Evolutionary conservation across 495 filamentous ascomycete genomes (phyloP).

Genomic region (Aspergillus biplanus): DNA sequence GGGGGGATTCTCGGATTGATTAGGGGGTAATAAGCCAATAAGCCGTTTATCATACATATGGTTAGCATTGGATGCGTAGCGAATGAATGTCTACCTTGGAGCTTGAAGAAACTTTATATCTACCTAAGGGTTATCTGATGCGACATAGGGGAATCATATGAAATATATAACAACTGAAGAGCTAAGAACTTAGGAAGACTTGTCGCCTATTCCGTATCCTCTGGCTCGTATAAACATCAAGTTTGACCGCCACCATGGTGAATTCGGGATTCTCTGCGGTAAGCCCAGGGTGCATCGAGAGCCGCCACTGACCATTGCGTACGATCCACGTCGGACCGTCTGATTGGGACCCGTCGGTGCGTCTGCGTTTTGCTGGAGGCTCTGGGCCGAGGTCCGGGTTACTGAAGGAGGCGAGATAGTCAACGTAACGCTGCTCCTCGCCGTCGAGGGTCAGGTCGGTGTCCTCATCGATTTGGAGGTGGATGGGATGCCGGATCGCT

Average conservation of each 20-base stretch:
- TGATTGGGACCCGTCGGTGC: slow-evolving; percentile 37
- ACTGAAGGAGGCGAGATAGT: background rate
- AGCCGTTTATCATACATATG: too few species aligned
- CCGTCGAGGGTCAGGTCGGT: slow-evolving; percentile 76
- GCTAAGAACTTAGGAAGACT: slow-evolving; percentile 58
- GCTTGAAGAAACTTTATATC: too few species aligned
- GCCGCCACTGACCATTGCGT: slow-evolving; percentile 77
- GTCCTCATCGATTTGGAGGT: slow-evolving; percentile 67
- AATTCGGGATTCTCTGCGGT: slow-evolving; percentile 55
- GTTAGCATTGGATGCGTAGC: too few species aligned
- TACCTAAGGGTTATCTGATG: too few species aligned
- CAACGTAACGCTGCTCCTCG: slow-evolving; percentile 22
- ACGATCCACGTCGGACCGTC: slow-evolving; percentile 63
- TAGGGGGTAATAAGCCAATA: too few species aligned
- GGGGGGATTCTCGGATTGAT: slow-evolving; percentile 52
- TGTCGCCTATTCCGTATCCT: slow-evolving; percentile 68
- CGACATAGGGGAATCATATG: too few species aligned
- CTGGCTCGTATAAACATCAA: slow-evolving; percentile 75
- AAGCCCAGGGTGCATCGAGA: slow-evolving; percentile 62
- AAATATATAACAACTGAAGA: background rate
- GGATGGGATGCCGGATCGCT: slow-evolving; percentile 43
- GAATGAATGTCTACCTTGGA: too few species aligned
- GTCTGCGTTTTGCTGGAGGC: slow-evolving; percentile 54
- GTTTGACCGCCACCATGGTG: slow-evolving; percentile 75
- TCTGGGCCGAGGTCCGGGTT: slow-evolving; percentile 13